These are phyloP conservation scores for Arthroderma uncinatum DNA, from an alignment of 2,329 filamentous ascomycete genomes.

Conservation along the genomic window DNA sequence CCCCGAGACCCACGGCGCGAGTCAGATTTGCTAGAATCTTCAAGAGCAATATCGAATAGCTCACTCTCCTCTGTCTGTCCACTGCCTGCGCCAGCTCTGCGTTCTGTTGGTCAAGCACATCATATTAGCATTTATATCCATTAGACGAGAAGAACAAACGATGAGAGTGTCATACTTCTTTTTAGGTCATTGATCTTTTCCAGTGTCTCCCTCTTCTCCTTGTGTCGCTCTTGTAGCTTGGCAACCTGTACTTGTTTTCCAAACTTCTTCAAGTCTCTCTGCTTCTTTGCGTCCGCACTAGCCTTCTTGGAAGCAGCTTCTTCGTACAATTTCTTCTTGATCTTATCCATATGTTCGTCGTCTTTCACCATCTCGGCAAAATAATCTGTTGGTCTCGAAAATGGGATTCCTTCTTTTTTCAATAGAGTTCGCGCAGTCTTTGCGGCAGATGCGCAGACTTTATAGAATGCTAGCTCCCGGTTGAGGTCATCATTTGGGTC, in stretches of 20 bases:
- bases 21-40: conserved; percentile 52
- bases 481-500: conserved; percentile 86
- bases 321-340: conserved; percentile 85
- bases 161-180: conserved; percentile 58
- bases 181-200: conserved; percentile 94
- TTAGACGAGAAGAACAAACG: background rate
- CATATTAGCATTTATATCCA: conserved; percentile 18
- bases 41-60: conserved; percentile 82
- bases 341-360: conserved; percentile 95
- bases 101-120: conserved; percentile 50
- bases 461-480: conserved; percentile 87
- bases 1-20: conserved; percentile 32
- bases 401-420: conserved; percentile 70
- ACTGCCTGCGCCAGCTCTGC: conserved; percentile 54
- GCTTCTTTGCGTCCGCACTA: conserved; percentile 75
- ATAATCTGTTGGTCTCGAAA: conserved; percentile 84
- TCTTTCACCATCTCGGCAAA: conserved; percentile 99
- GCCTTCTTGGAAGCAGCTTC: conserved; percentile 90
- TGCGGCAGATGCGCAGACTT: conserved; percentile 72
- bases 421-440: conserved; percentile 61
- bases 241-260: conserved; percentile 96
- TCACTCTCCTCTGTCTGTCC: conserved; percentile 65
- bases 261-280: conserved; percentile 96
- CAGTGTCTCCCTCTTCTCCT: conserved; percentile 81
- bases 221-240: conserved; percentile 86